Base-by-base conservation (phyloP, 495 filamentous ascomycete genomes). In the Oidiodendron maius region DNA sequence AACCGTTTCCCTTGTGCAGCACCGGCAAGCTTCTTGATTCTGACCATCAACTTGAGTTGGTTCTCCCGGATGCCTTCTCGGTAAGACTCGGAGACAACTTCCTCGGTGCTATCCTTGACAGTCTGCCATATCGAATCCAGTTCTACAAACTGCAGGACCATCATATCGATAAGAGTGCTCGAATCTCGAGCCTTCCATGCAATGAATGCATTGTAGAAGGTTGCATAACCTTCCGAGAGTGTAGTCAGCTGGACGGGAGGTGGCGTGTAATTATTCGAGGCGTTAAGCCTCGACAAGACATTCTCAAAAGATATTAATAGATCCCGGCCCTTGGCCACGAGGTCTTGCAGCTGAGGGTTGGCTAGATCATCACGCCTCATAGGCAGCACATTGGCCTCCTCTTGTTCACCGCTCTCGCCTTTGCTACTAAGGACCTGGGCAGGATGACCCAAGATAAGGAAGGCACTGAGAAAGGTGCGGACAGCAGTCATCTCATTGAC, bases 161-260 rank as follows among this genome's bases (percentile, higher is more conserved):
- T 97, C 44, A 91, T 88, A 52, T 94, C 87, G 48, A 97, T 84
- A 25, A 98, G 66, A 3, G 89, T 85, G 38, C 81, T 84, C 1
- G 91, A 93, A 63, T 98, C 93, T 44, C 89, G 81, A 8, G 89
- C 78, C 63, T 96, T 96, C 93, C 93, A 98, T 9, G 90, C 85
- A 54, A 89, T 84, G 64, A 98, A 95, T 15, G 91, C 90, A 24
- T 89, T 89, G 58, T 86, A 82, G 62, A 95, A 98, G 1, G 87
- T 77, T 40, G 83, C 77, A 62, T 95, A 91, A 0, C 78, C 76
- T 45, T 85, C 78, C 12, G 77, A 77, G 5, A 91, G 68, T 8
- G 77, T 72, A 44, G 83, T 78, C 18, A 75, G 67, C 11, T 81
- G 71, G 9, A 75, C 72, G 22, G 76, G 78, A 0, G 84, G 77